Evolutionary conservation across 2,329 filamentous ascomycete species (phyloP).

Genomic region (Coniochaeta sp.): DNA sequence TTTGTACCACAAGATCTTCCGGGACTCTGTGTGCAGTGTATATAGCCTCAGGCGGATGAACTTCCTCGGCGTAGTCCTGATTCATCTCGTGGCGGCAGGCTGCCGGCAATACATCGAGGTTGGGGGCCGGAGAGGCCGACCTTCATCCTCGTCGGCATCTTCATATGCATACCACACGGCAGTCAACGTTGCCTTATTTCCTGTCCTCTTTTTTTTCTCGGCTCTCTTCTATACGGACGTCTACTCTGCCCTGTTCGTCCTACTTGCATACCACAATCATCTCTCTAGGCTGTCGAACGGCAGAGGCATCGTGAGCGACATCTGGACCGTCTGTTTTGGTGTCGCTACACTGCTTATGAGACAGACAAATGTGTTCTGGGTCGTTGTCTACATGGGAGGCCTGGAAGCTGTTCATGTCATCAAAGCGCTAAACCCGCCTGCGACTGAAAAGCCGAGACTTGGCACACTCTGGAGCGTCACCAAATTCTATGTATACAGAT

Average conservation of each 20-base stretch:
- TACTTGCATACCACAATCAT: constrained; percentile 58
- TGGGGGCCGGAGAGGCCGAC: constrained; percentile 20
- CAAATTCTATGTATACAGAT: constrained; percentile 31
- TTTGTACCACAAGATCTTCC: constrained; percentile 23
- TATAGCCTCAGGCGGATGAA: constrained; percentile 42
- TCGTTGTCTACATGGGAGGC: constrained; percentile 67
- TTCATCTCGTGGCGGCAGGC: constrained; percentile 37
- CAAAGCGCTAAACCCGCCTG: constrained; percentile 30
- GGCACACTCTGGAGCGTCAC: constrained; percentile 24
- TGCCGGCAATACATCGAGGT: constrained; percentile 46
- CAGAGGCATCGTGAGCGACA: constrained; percentile 28
- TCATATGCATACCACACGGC: constrained; percentile 51
- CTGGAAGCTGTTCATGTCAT: constrained; percentile 45
- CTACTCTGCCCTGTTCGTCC: constrained; percentile 67
- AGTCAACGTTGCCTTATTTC: constrained; percentile 77
- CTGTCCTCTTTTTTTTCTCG: constrained; percentile 91
- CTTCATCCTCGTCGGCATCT: constrained; percentile 7
- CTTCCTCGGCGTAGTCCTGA: constrained; percentile 30
- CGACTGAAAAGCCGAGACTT: constrained; percentile 19
- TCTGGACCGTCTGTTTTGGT: constrained; percentile 48
- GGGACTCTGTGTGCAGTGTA: constrained; percentile 25
- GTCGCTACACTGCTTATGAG: constrained; percentile 65
- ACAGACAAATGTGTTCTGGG: constrained; percentile 97
- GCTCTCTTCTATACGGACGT: constrained; percentile 94
- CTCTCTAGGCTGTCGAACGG: constrained; percentile 30